These are phyloP conservation scores for Colletotrichum cereale DNA, from an alignment of 2,329 filamentous ascomycete species.

Conservation along the genomic window DNA sequence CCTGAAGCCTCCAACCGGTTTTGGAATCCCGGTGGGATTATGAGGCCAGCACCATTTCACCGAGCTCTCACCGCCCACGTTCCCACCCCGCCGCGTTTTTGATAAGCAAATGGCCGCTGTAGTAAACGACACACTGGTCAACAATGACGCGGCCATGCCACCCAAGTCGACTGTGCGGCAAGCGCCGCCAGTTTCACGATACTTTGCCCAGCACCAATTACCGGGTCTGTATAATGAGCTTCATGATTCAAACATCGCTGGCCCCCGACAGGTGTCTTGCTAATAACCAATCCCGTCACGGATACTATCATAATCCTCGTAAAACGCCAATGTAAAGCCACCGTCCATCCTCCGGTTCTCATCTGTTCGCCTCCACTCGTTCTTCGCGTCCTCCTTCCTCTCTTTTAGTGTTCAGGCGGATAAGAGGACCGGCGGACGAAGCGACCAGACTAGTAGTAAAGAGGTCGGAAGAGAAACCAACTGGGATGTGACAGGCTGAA, in stretches of 20 bases:
- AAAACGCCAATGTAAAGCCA: conserved; percentile 24
- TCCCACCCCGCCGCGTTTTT: neutral
- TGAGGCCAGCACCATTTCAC: neutral
- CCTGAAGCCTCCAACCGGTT: conserved; percentile 27
- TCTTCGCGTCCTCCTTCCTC: neutral
- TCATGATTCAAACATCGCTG: neutral
- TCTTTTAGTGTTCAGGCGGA: neutral
- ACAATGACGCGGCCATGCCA: conserved; percentile 27
- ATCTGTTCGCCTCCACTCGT: neutral
- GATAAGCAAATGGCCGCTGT: conserved; percentile 9
- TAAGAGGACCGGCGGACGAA: neutral
- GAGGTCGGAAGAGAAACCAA: neutral
- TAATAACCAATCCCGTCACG: neutral
- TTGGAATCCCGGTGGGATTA: conserved; percentile 18
- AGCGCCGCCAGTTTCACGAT: neutral
- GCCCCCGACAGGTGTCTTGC: neutral
- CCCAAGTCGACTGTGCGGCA: conserved; percentile 16
- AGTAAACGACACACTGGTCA: conserved; percentile 7
- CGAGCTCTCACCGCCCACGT: neutral
- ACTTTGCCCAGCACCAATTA: too few species aligned
- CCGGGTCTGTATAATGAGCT: neutral
- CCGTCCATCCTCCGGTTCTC: neutral
- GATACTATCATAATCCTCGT: conserved; percentile 1
- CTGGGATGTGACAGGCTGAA: neutral
- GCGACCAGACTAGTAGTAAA: too few species aligned